phyloP scores from a whole-genome alignment of 108 stramenopile species.

The Aurantiochytrium sp. region DNA sequence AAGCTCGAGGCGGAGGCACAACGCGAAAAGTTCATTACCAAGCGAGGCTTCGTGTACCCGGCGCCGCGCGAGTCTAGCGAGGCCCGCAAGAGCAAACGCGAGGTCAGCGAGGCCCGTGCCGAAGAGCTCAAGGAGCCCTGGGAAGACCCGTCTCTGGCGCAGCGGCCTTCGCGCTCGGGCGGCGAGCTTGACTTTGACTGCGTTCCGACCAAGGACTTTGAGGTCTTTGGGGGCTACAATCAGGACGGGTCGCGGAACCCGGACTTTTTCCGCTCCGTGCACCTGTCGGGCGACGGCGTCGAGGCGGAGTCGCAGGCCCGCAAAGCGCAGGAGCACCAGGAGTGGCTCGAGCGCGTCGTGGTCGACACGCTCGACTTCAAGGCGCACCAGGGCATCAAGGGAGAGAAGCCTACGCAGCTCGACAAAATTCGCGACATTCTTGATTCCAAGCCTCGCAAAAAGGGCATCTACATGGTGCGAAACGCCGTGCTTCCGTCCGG shows the following conservation, averaged over 20 bases:
- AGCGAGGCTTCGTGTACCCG: slow-evolving; percentile 7
- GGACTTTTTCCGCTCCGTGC: slow-evolving; percentile 14
- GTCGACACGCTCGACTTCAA: background rate
- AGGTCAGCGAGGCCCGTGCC: background rate
- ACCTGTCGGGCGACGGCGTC: background rate
- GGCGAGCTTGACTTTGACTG: background rate
- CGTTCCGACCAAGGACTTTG: background rate
- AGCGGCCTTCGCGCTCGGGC: background rate
- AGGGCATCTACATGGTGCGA: slow-evolving; percentile 28
- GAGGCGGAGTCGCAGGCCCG: background rate
- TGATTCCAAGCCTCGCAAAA: background rate
- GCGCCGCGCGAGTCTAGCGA: background rate
- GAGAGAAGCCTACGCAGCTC: background rate
- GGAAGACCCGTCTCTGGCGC: background rate
- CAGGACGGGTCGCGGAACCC: background rate
- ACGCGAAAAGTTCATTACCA: background rate
- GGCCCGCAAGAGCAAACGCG: background rate
- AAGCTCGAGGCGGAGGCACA: background rate
- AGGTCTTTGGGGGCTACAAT: slow-evolving; percentile 20
- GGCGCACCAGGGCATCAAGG: slow-evolving; percentile 8
- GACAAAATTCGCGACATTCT: slow-evolving; percentile 27
- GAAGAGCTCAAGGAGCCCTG: slow-evolving; percentile 17
- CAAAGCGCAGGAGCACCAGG: background rate
- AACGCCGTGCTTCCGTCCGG: background rate
- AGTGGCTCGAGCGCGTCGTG: background rate